phyloP scores from a whole-genome alignment of 2,329 filamentous ascomycete species.

The Ustulina deusta region DNA sequence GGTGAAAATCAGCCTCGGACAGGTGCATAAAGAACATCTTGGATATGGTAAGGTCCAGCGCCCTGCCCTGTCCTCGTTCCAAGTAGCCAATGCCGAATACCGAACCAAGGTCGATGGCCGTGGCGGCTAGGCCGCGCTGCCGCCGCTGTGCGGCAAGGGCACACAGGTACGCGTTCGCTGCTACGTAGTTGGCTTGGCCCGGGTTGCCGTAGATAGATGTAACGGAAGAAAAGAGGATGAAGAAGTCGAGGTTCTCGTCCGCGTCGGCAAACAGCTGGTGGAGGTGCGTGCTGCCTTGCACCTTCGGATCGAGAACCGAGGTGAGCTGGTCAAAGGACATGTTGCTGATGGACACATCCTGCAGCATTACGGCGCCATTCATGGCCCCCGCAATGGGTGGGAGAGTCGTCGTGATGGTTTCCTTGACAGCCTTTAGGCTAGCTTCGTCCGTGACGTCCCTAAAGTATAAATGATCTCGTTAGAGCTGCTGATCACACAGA shows the following conservation, averaged over 20 bases:
- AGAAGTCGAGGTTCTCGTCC: constrained; percentile 49
- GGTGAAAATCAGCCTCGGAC: constrained; percentile 50
- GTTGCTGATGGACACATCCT: constrained; percentile 37
- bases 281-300: constrained; percentile 35
- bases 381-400: constrained; percentile 42
- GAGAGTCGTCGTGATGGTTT: constrained; percentile 26
- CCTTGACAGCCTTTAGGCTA: constrained; percentile 21
- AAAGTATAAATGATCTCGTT: neutral
- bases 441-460: constrained; percentile 38
- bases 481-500: neutral
- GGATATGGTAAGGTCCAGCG: neutral
- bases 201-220: constrained; percentile 45
- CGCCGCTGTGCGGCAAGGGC: constrained; percentile 48
- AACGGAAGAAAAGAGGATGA: constrained; percentile 50
- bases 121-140: constrained; percentile 48
- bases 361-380: constrained; percentile 44
- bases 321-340: constrained; percentile 39
- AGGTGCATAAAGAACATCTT: constrained; percentile 39
- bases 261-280: constrained; percentile 4
- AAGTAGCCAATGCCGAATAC: constrained; percentile 46
- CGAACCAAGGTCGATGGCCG: constrained; percentile 51
- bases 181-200: constrained; percentile 52
- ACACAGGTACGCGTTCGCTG: constrained; percentile 53
- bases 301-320: constrained; percentile 33
- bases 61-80: constrained; percentile 4